These are phyloP conservation scores for Dryadomyces quercus-mongolicae DNA, from an alignment of 2,329 filamentous ascomycete genomes.

Conservation along the genomic window DNA sequence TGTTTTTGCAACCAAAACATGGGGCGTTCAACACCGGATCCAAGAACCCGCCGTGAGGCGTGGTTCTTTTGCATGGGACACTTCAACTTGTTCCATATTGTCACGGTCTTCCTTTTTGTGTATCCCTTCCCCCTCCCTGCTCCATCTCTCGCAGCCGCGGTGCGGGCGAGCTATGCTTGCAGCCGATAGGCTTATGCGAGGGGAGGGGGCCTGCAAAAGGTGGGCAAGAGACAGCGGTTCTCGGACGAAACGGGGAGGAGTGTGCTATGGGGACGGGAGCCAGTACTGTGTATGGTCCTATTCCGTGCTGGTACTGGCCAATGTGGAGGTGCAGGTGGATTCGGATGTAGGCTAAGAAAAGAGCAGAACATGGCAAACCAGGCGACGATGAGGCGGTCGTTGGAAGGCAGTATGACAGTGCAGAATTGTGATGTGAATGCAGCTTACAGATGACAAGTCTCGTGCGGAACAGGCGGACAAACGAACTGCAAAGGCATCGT, in stretches of 20 bases:
- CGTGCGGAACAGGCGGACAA: no score
- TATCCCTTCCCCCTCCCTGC: conserved; percentile 4
- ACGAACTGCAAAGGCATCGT: no score
- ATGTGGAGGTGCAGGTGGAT: background rate
- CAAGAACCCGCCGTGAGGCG: conserved; percentile 36
- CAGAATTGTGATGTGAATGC: background rate
- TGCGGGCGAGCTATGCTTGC: background rate
- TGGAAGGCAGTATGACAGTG: background rate
- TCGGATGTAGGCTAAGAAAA: background rate
- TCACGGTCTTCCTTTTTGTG: conserved; percentile 19
- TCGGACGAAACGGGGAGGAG: background rate
- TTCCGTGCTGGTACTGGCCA: background rate
- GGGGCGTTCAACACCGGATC: conserved; percentile 66
- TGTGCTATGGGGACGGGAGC: background rate
- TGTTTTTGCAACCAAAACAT: conserved; percentile 82
- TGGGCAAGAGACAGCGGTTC: background rate
- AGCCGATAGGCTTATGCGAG: background rate
- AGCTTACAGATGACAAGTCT: background rate
- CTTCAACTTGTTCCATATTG: conserved; percentile 52
- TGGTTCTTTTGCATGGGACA: conserved; percentile 44
- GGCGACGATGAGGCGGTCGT: no score
- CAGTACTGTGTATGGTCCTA: no score
- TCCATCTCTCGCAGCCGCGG: background rate
- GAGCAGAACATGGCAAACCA: background rate
- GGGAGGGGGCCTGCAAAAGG: background rate